phyloP scores from a whole-genome alignment of 2,329 filamentous ascomycete species.

The Niveomyces coronatus region DNA sequence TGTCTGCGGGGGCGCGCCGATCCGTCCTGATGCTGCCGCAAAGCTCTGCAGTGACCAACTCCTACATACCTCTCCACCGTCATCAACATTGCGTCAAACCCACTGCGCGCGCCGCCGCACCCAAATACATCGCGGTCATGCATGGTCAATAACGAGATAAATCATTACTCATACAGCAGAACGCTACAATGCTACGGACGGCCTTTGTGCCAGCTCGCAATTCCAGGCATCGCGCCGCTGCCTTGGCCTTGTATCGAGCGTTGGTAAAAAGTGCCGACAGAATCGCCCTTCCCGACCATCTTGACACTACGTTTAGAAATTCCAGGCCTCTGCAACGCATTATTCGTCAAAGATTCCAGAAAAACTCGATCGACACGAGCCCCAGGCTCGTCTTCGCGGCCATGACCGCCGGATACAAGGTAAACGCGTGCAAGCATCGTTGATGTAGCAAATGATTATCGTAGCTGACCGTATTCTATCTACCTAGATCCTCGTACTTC shows the following conservation, averaged over 20 bases:
- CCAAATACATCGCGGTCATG: background rate
- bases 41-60: no score
- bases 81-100: no score
- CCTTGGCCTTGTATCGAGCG: conserved; percentile 62
- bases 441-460: no score
- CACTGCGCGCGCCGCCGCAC: no score
- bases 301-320: conserved; percentile 15
- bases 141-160: background rate
- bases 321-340: conserved; percentile 42
- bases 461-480: no score
- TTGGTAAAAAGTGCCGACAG: conserved; percentile 49
- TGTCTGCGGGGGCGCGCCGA: no score
- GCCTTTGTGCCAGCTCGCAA: conserved; percentile 37
- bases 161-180: background rate
- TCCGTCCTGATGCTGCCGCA: no score
- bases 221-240: conserved; percentile 44
- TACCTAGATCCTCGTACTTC: conserved; percentile 32
- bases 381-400: conserved; percentile 49
- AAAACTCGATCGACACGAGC: conserved; percentile 48
- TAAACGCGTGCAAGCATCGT: conserved; percentile 19
- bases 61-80: no score
- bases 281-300: conserved; percentile 41
- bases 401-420: conserved; percentile 60
- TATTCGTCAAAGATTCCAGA: conserved; percentile 51
- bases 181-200: conserved; percentile 18